Evolutionary conservation across 257 asterid species (phyloP), one percentile per base, ranked within the genome.

Genomic region (Handroanthus guayacan): DNA sequence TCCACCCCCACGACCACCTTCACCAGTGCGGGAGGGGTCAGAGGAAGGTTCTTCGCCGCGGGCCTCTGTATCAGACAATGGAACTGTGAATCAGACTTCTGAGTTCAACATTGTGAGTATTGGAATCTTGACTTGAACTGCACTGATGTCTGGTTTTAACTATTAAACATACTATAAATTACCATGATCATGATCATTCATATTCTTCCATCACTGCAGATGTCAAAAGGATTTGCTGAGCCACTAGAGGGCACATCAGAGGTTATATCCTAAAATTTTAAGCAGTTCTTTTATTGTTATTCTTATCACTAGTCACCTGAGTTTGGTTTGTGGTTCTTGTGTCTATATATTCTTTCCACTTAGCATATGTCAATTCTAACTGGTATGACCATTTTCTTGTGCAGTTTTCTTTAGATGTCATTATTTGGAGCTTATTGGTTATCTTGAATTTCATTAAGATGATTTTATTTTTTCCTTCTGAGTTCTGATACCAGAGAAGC

Each of bases 41-140:
- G 99, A 92, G 84, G 99, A 92, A 86, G 98, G 97, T 67, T 88
- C 97, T 43, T 92, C 99, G 0, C 98, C 99, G 0, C 88, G 97
- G 81, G 97, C 92, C 38, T 95, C 98, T 12, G 87, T 95, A 51
- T 94, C 98, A 5, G 98, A 95, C 69, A 95, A 91, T 70, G 97
- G 96, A 69, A 84, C 79, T 1, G 71, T 87, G 48, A 87, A 83
- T 85, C 91, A 85, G 80, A 65, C 86, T 75, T 77, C 95, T 72
- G 99, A 92, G 17, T 83, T 84, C 76, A 84, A 81, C 75, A 37
- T 51, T 75, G 98, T 94, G 85, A 91, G 96, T 84, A 47, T 77
- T 48, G 37, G 67, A 43, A 62, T 81, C 56, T 75, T 56, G 52
- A 51, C 25, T 58, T 66, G 25, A 16, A 31, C 55, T 74, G 71